Conservation (phyloP, 768 basidiomycete species). For the Rickenella mellea region DNA sequence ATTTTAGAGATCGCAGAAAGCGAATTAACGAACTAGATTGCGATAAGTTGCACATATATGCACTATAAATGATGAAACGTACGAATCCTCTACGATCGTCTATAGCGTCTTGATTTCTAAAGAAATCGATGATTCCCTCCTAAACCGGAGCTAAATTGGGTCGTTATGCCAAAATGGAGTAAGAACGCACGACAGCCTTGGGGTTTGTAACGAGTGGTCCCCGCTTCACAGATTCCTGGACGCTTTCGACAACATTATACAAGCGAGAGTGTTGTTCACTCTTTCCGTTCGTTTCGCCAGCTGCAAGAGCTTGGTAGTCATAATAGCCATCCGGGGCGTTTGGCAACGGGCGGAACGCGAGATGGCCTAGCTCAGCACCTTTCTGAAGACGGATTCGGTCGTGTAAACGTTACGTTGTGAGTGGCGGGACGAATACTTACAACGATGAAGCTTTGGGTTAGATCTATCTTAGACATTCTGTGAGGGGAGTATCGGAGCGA, state of each 20-base stretch:
- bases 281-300: slow-evolving; percentile 8
- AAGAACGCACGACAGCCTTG: slow-evolving; percentile 5
- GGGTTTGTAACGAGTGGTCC: slow-evolving; percentile 11
- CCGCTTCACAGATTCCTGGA: slow-evolving; percentile 7
- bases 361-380: slow-evolving; percentile 25
- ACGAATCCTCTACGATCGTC: slow-evolving; percentile 30
- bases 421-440: not conserved
- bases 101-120: slow-evolving; percentile 19
- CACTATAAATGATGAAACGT: slow-evolving; percentile 13
- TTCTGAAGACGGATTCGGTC: not conserved
- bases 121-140: slow-evolving; percentile 6
- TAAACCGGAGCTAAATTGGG: not conserved
- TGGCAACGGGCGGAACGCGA: slow-evolving; percentile 28
- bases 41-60: not conserved
- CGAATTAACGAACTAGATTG: slow-evolving; percentile 13
- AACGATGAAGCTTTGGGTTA: not conserved
- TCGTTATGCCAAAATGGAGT: not conserved
- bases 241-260: slow-evolving; percentile 19
- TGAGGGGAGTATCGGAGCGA: too few species aligned
- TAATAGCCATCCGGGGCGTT: slow-evolving; percentile 35
- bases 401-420: not conserved
- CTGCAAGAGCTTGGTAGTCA: slow-evolving; percentile 25
- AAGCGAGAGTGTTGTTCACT: slow-evolving; percentile 25
- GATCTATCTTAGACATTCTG: not conserved
- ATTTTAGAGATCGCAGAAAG: slow-evolving; percentile 7